Conservation (phyloP, 192 early-diverging fungal genomes). For the Phlyctochytrium planicorne region DNA sequence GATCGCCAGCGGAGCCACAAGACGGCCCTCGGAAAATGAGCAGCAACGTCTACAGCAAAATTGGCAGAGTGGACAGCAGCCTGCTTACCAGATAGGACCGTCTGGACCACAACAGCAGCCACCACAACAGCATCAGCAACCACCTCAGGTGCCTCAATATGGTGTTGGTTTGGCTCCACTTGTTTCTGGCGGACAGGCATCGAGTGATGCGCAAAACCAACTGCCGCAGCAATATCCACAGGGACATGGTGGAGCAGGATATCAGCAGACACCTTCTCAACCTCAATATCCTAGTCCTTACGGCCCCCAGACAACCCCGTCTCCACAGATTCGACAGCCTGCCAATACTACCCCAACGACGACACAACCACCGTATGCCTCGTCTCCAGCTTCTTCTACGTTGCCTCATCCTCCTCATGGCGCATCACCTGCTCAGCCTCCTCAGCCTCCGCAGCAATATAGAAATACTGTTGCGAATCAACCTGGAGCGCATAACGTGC, state of each 20-base stretch:
- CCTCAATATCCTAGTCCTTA: too few species aligned
- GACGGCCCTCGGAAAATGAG: not conserved
- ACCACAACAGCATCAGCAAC: not conserved
- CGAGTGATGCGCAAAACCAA: too few species aligned
- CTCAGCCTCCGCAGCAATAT: too few species aligned
- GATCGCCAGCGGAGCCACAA: not conserved
- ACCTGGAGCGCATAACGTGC: too few species aligned
- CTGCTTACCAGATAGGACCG: not conserved
- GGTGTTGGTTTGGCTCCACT: conserved; percentile 53
- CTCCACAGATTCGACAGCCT: too few species aligned
- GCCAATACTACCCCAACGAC: too few species aligned
- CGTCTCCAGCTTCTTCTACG: too few species aligned
- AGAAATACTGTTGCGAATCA: too few species aligned
- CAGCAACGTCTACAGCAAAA: not conserved
- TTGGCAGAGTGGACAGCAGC: not conserved
- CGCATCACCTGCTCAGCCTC: conserved; percentile 4
- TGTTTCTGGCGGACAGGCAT: not conserved
- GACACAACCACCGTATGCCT: too few species aligned
- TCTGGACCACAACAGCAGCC: not conserved
- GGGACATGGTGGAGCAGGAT: too few species aligned
- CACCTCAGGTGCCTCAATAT: conserved; percentile 48
- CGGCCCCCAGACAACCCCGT: too few species aligned
- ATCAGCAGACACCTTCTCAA: too few species aligned
- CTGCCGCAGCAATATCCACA: conserved; percentile 2
- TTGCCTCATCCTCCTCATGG: conserved; percentile 4